A percentile compares a stretch with the other conserved stretches of the same genome.
These are phyloP conservation scores for Solanum pinnatisectum DNA, from an alignment of 257 asterid species.

Conservation along the genomic window DNA sequence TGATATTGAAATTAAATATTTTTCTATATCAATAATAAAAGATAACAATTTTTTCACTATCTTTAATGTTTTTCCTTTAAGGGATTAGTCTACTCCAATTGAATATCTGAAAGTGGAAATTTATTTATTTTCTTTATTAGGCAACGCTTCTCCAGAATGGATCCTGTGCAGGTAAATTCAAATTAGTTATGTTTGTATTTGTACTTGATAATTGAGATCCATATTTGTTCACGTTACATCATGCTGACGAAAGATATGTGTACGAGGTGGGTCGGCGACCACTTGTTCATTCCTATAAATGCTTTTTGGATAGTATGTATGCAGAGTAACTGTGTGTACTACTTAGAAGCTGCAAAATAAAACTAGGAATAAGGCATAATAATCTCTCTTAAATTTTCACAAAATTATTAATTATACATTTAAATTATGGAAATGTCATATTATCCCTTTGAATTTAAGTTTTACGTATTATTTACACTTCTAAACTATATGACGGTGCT, in stretches of 20 bases:
- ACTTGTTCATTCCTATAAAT: no score
- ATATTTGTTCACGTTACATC: no score
- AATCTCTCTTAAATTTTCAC: background rate
- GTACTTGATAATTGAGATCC: no score
- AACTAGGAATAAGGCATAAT: background rate
- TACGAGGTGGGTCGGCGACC: background rate
- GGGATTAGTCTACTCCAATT: background rate
- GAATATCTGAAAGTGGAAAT: no score
- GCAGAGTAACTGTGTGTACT: background rate
- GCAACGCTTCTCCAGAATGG: background rate
- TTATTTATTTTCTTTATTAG: background rate
- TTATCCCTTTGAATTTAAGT: no score
- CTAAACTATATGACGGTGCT: background rate
- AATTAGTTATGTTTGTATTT: no score
- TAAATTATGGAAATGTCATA: no score
- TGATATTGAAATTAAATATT: background rate
- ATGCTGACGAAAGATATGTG: background rate
- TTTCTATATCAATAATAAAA: background rate
- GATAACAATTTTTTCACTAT: background rate
- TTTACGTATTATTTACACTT: no score
- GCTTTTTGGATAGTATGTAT: background rate
- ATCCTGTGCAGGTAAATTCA: no score
- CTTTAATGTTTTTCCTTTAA: background rate
- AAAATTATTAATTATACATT: no score
- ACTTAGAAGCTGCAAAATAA: no score